Evolutionary conservation across 2,329 filamentous ascomycete genomes (phyloP), one percentile per base, ranked within the genome.

Genomic region (Xylaria polymorpha): DNA sequence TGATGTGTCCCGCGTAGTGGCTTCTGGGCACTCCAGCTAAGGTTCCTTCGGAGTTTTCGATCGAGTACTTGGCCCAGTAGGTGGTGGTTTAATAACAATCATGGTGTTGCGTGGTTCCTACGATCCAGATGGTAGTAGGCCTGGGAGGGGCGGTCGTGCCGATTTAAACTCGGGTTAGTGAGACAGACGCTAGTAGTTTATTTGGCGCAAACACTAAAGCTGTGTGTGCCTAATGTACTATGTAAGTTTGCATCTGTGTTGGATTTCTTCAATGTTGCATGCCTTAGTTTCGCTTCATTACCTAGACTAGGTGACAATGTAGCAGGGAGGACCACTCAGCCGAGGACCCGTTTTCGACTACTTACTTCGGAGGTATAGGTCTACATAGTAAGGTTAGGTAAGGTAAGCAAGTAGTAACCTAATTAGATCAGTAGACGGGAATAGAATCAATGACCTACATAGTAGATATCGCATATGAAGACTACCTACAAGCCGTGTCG

Each of bases 271-370:
- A 53, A 53, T 53, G 15, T 29, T 35, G 25, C 50, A 25, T 35
- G 25, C 25, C 50, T 53, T 53, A 53, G 50, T 53, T 53, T 53
- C 15, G 7, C 25, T 35, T 53, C 29, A 25, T 53, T 53, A 35
- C 50, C 25, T 32, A 4, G 50, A 12, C 25, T 53, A 53, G 50
- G 50, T 53, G 50, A 53, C 50, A 53, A 32, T 53, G 25, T 32
- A n/a, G 25, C 8, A 32, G 50, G 50, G 50, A 53, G 50, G 50
- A 53, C 50, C 50, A 53, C 50, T 53, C 25, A 51, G 25, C 5
- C 6, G 48, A 29, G 48, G 48, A 3, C 15, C 15, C 48, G 15
- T 51, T 22, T 32, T 50, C 43, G 35, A 25, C 43, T 39, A 29
- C 9, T 14, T 59, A 37, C 18, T 8, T 39, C 50, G 32, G 44